A percentile compares a stretch with the other conserved stretches of the same genome.
These are phyloP conservation scores for Nasturtium officinale DNA, from an alignment of 345 rosid species.

Conservation along the genomic window DNA sequence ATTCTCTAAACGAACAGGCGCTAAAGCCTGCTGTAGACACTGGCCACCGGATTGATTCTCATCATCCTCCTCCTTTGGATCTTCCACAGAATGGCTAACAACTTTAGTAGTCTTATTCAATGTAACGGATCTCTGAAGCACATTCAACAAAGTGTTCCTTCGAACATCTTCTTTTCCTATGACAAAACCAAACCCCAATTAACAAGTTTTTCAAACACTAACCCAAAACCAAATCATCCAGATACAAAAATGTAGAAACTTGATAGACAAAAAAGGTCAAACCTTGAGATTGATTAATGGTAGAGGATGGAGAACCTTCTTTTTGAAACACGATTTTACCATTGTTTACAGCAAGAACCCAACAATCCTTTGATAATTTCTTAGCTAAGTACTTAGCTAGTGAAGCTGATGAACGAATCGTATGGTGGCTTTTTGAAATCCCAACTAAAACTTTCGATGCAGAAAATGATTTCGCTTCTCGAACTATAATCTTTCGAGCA, in stretches of 20 bases:
- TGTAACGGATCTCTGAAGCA: constrained; percentile 59
- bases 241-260: neutral
- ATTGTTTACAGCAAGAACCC: constrained; percentile 70
- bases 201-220: neutral
- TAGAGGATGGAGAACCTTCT: constrained; percentile 55
- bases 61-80: constrained; percentile 24
- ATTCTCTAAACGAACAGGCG: constrained; percentile 45
- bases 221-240: neutral
- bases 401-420: constrained; percentile 64
- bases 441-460: constrained; percentile 78
- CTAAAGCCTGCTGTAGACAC: constrained; percentile 52
- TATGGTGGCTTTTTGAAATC: constrained; percentile 48
- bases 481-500: constrained; percentile 61
- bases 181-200: neutral
- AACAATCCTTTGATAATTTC: constrained; percentile 61
- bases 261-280: neutral
- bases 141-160: constrained; percentile 54
- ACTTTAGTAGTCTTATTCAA: constrained; percentile 54
- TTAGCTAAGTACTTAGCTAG: constrained; percentile 86
- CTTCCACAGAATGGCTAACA: constrained; percentile 38
- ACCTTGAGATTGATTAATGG: constrained; percentile 51
- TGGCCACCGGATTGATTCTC: constrained; percentile 36
- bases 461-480: constrained; percentile 69
- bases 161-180: constrained; percentile 57
- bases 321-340: constrained; percentile 73